phyloP scores from a whole-genome alignment of 805 yeast genomes.

The Candida schatavii region DNA sequence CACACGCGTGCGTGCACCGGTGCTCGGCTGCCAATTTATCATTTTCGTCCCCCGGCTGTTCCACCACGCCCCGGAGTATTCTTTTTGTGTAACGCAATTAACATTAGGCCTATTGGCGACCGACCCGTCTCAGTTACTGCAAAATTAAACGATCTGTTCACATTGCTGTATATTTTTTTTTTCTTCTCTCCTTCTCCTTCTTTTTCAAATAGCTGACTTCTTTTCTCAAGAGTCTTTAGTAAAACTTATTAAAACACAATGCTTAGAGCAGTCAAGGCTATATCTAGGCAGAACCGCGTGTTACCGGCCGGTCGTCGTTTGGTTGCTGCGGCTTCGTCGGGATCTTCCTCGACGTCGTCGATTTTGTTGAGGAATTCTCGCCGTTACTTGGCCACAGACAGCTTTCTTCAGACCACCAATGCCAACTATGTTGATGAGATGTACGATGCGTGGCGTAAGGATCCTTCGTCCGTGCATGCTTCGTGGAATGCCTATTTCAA shows the following conservation, averaged over 20 bases:
- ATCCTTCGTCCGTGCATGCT: slow-evolving; percentile 86
- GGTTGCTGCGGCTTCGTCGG: not conserved
- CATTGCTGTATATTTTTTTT: too few species aligned
- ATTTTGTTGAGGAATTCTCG: slow-evolving; percentile 3
- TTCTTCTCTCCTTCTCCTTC: not conserved
- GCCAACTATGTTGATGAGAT: slow-evolving; percentile 95
- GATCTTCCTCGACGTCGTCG: too few species aligned
- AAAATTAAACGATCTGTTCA: too few species aligned
- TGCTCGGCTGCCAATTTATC: too few species aligned
- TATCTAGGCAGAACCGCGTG: slow-evolving; percentile 1
- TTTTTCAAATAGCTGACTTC: not conserved
- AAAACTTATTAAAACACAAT: not conserved
- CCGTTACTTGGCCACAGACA: slow-evolving; percentile 51
- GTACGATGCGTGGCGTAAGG: slow-evolving; percentile 92
- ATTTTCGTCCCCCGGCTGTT: too few species aligned
- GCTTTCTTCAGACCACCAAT: slow-evolving; percentile 77
- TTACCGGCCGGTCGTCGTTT: not conserved
- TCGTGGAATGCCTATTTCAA: slow-evolving; percentile 98
- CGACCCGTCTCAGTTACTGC: too few species aligned
- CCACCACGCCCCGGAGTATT: too few species aligned
- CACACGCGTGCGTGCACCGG: too few species aligned
- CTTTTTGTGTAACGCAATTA: too few species aligned
- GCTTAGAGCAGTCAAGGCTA: slow-evolving; percentile 7
- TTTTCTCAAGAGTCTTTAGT: too few species aligned
- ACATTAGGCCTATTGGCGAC: too few species aligned